phyloP scores from a whole-genome alignment of 2,329 filamentous ascomycete species.

The Alternaria sp. region DNA sequence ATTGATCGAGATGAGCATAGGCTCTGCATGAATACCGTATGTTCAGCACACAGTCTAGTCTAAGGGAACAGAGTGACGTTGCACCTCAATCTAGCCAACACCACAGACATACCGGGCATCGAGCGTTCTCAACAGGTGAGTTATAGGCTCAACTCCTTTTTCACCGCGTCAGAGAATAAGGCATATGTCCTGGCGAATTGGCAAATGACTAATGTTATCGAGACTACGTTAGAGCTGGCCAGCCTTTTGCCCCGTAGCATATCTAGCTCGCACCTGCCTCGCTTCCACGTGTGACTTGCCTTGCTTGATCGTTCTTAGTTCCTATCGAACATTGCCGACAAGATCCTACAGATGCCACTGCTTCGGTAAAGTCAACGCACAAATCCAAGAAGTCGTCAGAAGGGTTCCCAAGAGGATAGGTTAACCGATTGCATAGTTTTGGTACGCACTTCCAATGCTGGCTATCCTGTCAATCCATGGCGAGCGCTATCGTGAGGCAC shows the following conservation, averaged over 20 bases:
- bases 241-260: slow-evolving; percentile 2
- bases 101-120: slow-evolving; percentile 4
- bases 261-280: slow-evolving; percentile 7
- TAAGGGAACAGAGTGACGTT: slow-evolving; percentile 6
- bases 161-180: slow-evolving; percentile 5
- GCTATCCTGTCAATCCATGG: not conserved
- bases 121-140: slow-evolving; percentile 10
- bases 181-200: slow-evolving; percentile 8
- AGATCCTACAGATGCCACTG: slow-evolving; percentile 9
- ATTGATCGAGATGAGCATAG: slow-evolving; percentile 4
- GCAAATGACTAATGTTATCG: slow-evolving; percentile 17
- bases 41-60: not conserved
- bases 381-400: not conserved
- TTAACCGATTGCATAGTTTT: not conserved
- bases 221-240: slow-evolving; percentile 2
- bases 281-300: slow-evolving; percentile 3
- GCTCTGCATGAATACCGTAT: slow-evolving; percentile 3
- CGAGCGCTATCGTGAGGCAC: not conserved
- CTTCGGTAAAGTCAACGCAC: slow-evolving; percentile 4
- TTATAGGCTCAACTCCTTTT: slow-evolving; percentile 10
- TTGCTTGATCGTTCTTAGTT: not conserved
- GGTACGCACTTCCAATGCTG: slow-evolving; percentile 8
- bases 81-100: slow-evolving; percentile 7
- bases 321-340: not conserved
- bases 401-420: not conserved